Percentiles rank a stretch among this genome's conserved stretches.
Evolutionary conservation across 2,329 filamentous ascomycete genomes (phyloP).

Genomic region (Hypoxylon sp.): DNA sequence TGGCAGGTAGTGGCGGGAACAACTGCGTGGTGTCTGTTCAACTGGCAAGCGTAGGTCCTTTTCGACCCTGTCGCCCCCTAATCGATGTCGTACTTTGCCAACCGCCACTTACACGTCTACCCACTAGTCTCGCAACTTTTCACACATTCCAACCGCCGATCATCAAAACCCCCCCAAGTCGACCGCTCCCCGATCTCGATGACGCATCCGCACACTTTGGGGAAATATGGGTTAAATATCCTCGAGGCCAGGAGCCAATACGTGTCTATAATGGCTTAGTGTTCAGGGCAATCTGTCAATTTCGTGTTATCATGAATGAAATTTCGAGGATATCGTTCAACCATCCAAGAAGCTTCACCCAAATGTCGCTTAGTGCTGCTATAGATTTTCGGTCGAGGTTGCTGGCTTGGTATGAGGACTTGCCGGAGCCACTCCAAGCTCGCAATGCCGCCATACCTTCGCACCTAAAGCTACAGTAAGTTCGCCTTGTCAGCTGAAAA

Average conservation of each 20-base stretch:
- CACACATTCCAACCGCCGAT: constrained; percentile 50
- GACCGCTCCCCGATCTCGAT: constrained; percentile 52
- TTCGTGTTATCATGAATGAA: constrained; percentile 57
- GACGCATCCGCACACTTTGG: constrained; percentile 53
- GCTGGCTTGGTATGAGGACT: constrained; percentile 49
- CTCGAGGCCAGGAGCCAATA: constrained; percentile 44
- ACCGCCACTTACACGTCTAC: constrained; percentile 22
- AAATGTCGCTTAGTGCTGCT: constrained; percentile 44
- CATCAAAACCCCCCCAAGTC: constrained; percentile 51
- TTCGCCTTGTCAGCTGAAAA: neutral
- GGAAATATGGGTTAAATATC: constrained; percentile 58
- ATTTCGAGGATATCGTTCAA: constrained; percentile 42
- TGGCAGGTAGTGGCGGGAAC: constrained; percentile 47
- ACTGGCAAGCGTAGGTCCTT: constrained; percentile 53
- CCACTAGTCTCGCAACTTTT: constrained; percentile 42
- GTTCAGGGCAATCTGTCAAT: constrained; percentile 50
- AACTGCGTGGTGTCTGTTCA: constrained; percentile 57
- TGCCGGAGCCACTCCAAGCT: constrained; percentile 51
- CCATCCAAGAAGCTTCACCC: constrained; percentile 19
- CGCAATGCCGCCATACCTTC: constrained; percentile 53
- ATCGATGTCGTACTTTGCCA: neutral
- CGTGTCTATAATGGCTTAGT: constrained; percentile 50
- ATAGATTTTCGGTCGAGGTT: constrained; percentile 45
- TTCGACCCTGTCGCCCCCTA: too few relatives aligned
- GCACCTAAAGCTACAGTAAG: constrained; percentile 58